Evolutionary conservation across 2,329 filamentous ascomycete genomes (phyloP), one percentile per base, ranked within the genome.

Genomic region (Neofusicoccum laricinum): DNA sequence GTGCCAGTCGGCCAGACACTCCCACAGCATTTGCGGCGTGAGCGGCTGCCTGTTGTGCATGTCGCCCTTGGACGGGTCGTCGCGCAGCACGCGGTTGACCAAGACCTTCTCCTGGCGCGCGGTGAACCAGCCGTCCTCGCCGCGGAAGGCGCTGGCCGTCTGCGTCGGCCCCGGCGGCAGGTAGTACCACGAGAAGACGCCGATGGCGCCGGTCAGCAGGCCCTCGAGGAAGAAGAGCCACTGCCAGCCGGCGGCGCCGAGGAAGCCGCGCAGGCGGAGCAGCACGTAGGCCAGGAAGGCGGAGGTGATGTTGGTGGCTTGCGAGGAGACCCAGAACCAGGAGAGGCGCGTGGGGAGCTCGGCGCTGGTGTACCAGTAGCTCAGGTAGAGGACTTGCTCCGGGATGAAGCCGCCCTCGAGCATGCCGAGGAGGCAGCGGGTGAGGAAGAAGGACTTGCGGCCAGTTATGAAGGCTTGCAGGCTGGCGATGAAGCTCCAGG

Each of bases 321-420:
- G 84, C 12, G 89, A 86, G 0, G 88, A 83, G 0, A 86, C 86
- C 90, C 90, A 93, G 77, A 92, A 92, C 70, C 82, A 86, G 68
- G 86, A 85, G 17, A 93, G 77, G 1, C 90, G 84, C 11, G 84
- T 82, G 0, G 90, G 88, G 0, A 93, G 79, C 72, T 93, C 90
- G 61, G 82, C 82, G 0, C 86, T 86, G 50, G 86, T 92, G 77
- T 92, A 93, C 76, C 89, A 93, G 74, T 93, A 93, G 3, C 86
- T 88, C 4, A 92, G 79, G 75, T 89, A 92, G 0, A 90, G 78
- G 14, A 90, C 84, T 21, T 86, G 85, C 65, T 87, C 86, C 0
- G 86, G 85, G 57, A 89, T 88, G 67, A 89, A 89, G 0, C 79
- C 79, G 7, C 75, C 80, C 67, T 79, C 80, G 32, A 82, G 76